Conservation (phyloP, 2,329 filamentous ascomycete genomes). For the Neopestalotiopsis rosae region DNA sequence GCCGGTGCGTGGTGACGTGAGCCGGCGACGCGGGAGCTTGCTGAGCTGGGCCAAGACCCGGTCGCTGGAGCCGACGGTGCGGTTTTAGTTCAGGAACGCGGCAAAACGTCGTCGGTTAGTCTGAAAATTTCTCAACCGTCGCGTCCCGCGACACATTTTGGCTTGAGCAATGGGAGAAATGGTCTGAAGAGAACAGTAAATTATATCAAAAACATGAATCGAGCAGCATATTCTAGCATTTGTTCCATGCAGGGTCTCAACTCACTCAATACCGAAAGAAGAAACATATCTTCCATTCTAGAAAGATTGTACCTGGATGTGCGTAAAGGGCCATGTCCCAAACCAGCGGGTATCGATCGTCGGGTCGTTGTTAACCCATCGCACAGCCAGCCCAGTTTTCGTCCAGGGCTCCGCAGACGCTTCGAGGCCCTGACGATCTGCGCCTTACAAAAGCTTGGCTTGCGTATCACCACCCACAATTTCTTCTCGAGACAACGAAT, state of each 20-base stretch:
- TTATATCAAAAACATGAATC: not conserved
- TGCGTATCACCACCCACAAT: constrained; percentile 2
- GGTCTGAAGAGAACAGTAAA: not conserved
- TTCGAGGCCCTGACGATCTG: not conserved
- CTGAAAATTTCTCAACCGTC: constrained; percentile 2
- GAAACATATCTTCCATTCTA: not conserved
- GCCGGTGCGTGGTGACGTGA: not conserved
- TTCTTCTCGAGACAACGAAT: not conserved
- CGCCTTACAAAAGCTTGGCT: not conserved
- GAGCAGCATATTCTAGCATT: not conserved
- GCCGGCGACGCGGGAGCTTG: not conserved
- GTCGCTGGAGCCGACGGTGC: not conserved
- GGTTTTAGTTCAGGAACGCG: not conserved
- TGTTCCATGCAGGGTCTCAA: not conserved
- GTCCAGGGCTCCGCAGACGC: not conserved
- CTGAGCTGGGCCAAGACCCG: not conserved
- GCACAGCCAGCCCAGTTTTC: not conserved
- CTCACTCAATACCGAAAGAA: not conserved
- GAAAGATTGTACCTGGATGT: not conserved
- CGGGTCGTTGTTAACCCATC: not conserved
- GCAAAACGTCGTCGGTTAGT: not conserved
- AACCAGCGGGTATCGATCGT: not conserved
- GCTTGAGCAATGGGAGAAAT: not conserved
- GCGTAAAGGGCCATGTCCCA: not conserved
- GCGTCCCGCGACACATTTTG: not conserved